phyloP scores from a whole-genome alignment of 140 eudicot species.

The Flaveria floridana region DNA sequence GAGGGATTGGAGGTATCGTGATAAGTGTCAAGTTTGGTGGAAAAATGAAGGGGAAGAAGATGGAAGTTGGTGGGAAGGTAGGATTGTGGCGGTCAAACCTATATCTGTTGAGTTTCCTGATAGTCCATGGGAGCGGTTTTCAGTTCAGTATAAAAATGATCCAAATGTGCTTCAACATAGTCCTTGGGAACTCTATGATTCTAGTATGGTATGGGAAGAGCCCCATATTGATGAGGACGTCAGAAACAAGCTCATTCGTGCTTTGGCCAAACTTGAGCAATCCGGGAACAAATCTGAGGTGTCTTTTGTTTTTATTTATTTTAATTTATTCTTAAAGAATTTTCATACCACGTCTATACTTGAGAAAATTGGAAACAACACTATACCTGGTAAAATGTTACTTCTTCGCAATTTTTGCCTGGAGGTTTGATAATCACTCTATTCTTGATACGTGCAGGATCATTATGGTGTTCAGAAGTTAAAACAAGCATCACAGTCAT shows the following conservation, averaged over 20 bases:
- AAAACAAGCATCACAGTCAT: slow-evolving; percentile 62
- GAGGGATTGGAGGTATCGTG: slow-evolving; percentile 71
- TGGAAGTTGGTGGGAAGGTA: slow-evolving; percentile 91
- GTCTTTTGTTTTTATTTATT: not conserved
- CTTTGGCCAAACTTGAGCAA: slow-evolving; percentile 60
- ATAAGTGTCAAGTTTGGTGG: slow-evolving; percentile 97
- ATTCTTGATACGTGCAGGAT: slow-evolving; percentile 52
- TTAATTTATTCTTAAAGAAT: not conserved
- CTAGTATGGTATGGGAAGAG: slow-evolving; percentile 58
- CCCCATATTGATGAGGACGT: slow-evolving; percentile 63
- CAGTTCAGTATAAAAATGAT: slow-evolving; percentile 67
- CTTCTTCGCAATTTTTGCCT: not conserved
- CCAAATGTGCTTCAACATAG: slow-evolving; percentile 71
- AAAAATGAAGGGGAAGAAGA: slow-evolving; percentile 62
- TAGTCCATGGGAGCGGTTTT: slow-evolving; percentile 93
- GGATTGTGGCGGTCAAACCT: slow-evolving; percentile 58
- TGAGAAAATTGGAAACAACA: not conserved
- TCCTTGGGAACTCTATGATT: slow-evolving; percentile 94
- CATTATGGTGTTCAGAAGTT: slow-evolving; percentile 70
- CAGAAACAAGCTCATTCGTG: slow-evolving; percentile 55
- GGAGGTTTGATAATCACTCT: not conserved
- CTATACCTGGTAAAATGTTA: not conserved
- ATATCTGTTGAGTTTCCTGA: slow-evolving; percentile 75
- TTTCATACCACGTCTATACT: not conserved
- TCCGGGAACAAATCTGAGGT: slow-evolving; percentile 63